phyloP scores from a whole-genome alignment of 306 rosid species.

The Quercus aquifolioides region DNA sequence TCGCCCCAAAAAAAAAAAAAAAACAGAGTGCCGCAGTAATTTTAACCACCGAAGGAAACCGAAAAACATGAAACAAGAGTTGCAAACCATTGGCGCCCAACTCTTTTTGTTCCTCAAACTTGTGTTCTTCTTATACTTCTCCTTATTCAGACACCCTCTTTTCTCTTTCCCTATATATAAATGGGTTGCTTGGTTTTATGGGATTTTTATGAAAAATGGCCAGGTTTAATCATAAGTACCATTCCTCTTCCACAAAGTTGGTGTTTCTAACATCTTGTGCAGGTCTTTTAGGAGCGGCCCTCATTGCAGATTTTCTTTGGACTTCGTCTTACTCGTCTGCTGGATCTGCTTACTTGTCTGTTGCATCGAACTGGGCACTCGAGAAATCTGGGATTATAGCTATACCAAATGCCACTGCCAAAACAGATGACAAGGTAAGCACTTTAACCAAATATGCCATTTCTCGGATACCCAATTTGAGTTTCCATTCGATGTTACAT shows the following conservation, averaged over 20 bases:
- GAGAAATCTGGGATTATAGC: constrained; percentile 20
- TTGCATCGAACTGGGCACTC: constrained; percentile 47
- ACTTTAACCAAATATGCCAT: neutral
- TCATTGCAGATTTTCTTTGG: constrained; percentile 53
- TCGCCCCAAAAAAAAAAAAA: neutral
- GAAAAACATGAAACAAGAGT: neutral
- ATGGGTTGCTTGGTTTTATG: constrained; percentile 13
- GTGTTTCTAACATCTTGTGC: constrained; percentile 34
- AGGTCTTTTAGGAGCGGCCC: constrained; percentile 35
- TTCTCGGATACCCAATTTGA: neutral
- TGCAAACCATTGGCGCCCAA: constrained; percentile 62
- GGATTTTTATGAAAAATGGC: constrained; percentile 25
- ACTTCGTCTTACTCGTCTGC: constrained; percentile 46
- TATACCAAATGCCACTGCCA: constrained; percentile 20
- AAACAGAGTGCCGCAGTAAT: too few relatives aligned
- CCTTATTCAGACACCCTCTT: neutral
- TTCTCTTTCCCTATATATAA: constrained; percentile 3
- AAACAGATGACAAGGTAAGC: constrained; percentile 20
- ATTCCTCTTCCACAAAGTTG: constrained; percentile 25
- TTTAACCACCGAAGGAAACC: too few relatives aligned
- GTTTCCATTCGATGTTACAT: neutral
- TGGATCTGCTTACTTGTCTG: constrained; percentile 15
- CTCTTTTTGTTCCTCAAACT: constrained; percentile 20
- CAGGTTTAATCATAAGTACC: constrained; percentile 40
- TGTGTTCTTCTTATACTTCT: neutral